Evolutionary conservation across 2,329 filamentous ascomycete genomes (phyloP).

Genomic region (Pseudocercospora crystallina): DNA sequence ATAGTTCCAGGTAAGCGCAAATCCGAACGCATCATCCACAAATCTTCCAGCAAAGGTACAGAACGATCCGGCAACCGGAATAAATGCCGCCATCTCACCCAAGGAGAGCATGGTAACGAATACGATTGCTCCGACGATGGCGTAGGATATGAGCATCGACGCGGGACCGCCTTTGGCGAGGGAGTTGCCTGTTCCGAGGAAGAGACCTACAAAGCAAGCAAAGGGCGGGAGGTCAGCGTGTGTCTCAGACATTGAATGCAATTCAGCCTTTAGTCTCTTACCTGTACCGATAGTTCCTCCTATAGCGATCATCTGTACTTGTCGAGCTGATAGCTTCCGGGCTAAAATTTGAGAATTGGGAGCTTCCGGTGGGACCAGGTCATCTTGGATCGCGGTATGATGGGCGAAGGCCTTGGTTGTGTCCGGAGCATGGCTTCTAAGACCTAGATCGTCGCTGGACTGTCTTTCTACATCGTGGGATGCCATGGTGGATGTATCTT

Average conservation of each 20-base stretch:
- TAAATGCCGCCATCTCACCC: slow-evolving; percentile 81
- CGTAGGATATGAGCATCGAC: slow-evolving; percentile 69
- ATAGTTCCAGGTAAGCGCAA: slow-evolving; percentile 64
- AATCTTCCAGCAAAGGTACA: slow-evolving; percentile 62
- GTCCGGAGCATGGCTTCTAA: too few species aligned
- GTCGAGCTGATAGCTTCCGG: slow-evolving; percentile 55
- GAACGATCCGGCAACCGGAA: slow-evolving; percentile 74
- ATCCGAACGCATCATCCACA: slow-evolving; percentile 72
- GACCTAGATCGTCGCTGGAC: too few species aligned
- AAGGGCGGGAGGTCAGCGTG: too few species aligned
- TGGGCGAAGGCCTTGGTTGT: background rate
- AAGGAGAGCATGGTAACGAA: slow-evolving; percentile 78
- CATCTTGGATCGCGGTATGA: slow-evolving; percentile 2
- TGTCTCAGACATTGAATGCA: too few species aligned
- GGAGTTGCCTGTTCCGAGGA: slow-evolving; percentile 61
- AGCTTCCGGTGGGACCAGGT: slow-evolving; percentile 13
- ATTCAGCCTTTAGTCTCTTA: too few species aligned
- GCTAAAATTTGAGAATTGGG: slow-evolving; percentile 37
- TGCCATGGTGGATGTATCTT: too few species aligned
- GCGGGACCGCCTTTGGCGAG: slow-evolving; percentile 56
- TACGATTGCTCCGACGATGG: slow-evolving; percentile 67
- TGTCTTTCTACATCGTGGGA: too few species aligned
- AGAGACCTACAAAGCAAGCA: too few species aligned
- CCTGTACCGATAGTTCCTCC: slow-evolving; percentile 58
- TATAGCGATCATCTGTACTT: slow-evolving; percentile 66